phyloP scores from a whole-genome alignment of 2,329 filamentous ascomycete genomes.

The Aureobasidium zeae region DNA sequence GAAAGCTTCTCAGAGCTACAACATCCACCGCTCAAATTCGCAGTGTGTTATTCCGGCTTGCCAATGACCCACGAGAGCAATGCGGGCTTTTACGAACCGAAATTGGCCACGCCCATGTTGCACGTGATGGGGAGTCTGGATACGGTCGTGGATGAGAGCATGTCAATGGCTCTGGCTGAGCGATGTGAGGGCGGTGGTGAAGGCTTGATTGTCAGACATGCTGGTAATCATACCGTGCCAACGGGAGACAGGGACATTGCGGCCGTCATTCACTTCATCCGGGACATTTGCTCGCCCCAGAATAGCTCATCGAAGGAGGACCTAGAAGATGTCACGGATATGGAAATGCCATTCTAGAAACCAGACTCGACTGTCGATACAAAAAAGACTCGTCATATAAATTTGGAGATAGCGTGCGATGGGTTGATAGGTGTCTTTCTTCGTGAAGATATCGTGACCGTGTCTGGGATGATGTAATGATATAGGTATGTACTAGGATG shows the following conservation, averaged over 20 bases:
- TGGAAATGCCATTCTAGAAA: conserved; percentile 53
- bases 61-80: conserved; percentile 51
- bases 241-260: conserved; percentile 68
- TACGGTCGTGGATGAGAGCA: conserved; percentile 72
- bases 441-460: too few relatives aligned
- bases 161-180: conserved; percentile 59
- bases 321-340: conserved; percentile 53
- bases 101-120: conserved; percentile 65
- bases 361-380: too few relatives aligned
- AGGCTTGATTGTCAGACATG: conserved; percentile 55
- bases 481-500: too few relatives aligned
- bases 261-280: conserved; percentile 64
- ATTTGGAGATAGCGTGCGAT: too few relatives aligned
- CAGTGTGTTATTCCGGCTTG: conserved; percentile 70
- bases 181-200: conserved; percentile 41
- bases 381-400: too few relatives aligned
- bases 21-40: conserved; percentile 57
- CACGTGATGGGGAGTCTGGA: conserved; percentile 79
- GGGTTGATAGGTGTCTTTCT: too few relatives aligned
- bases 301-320: conserved; percentile 24
- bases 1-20: conserved; percentile 34
- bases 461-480: too few relatives aligned
- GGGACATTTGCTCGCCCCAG: conserved; percentile 37
- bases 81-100: conserved; percentile 62
- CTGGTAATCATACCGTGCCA: conserved; percentile 84